These are phyloP conservation scores for Copromyces sp. DNA, from an alignment of 495 filamentous ascomycete genomes.

Conservation along the genomic window DNA sequence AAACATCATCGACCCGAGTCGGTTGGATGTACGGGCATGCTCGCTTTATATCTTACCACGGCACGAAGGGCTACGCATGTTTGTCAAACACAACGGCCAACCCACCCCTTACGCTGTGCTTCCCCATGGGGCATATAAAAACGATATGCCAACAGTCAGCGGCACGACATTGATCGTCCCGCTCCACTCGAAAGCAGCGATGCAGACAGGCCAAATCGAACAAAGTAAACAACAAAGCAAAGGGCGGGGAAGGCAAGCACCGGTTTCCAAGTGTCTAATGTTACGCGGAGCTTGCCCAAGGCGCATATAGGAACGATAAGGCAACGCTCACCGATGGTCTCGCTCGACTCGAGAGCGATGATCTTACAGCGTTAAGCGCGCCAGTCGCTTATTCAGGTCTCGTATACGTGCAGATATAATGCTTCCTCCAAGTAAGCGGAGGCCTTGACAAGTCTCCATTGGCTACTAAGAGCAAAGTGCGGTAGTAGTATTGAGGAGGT, in stretches of 20 bases:
- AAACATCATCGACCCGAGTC: background rate
- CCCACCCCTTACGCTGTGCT: background rate
- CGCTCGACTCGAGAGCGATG: background rate
- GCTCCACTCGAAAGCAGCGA: background rate
- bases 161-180: background rate
- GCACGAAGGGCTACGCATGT: background rate
- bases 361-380: background rate
- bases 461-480: background rate
- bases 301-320: too few species aligned
- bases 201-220: background rate
- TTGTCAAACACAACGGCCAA: background rate
- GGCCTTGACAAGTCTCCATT: background rate
- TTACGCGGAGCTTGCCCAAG: too few species aligned
- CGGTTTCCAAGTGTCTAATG: too few species aligned
- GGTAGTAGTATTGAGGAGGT: background rate
- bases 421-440: background rate
- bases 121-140: background rate
- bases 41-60: background rate
- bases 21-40: background rate
- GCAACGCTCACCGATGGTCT: background rate
- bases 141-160: background rate
- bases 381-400: background rate
- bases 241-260: too few species aligned
- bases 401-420: background rate
- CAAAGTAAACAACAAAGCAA: background rate